Base-by-base conservation (phyloP, 2,329 filamentous ascomycete genomes). In the Aspergillus pseudonomiae region DNA sequence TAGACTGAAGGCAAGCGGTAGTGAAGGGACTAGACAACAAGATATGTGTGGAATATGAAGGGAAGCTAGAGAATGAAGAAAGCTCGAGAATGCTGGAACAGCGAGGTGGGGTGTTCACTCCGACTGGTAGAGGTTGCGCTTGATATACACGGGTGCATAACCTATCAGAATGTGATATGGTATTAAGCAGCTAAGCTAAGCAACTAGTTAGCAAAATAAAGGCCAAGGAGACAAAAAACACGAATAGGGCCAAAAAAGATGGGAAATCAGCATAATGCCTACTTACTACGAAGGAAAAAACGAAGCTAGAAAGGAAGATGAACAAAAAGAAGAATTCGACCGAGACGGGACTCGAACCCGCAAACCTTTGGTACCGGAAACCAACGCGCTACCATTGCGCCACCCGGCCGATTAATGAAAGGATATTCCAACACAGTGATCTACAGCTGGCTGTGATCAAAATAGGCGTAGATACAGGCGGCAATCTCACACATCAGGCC, bases 281-380 rank as follows among this genome's bases (percentile, higher is more conserved):
- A 24, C 21, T 24, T 24, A 24, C 19, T 9, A 1, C 16, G 16
- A 9, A 6, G 41, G 41, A 5, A 43, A 43, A 43, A n/a, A 9
- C 9, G 41, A 19, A 21, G 28, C 41, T 21, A 52, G 2, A 32
- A 52, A 12, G 10, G 3, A 3, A 32, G 6, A 52, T 2, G 21
- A n/a, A 34, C 10, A 39, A 55, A 36, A 55, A 54, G 12, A 54
- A 39, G 32, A 55, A 39, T n/a, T 16, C 52, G 52, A 55, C 52
- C 52, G 32, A 41, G 52, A 55, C 52, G 52, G 32, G 52, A 55
- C 52, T 55, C 52, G 52, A 55, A 55, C 52, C 32, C 52, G 52
- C 52, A 55, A 55, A 55, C 52, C 52, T 55, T 55, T 55, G 52
- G 52, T 55, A 55, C 52, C 52, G 52, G 52, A 55, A 55, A 55